These are phyloP conservation scores for Aureobasidium uvarum DNA, from an alignment of 2,329 filamentous ascomycete genomes.

Conservation along the genomic window DNA sequence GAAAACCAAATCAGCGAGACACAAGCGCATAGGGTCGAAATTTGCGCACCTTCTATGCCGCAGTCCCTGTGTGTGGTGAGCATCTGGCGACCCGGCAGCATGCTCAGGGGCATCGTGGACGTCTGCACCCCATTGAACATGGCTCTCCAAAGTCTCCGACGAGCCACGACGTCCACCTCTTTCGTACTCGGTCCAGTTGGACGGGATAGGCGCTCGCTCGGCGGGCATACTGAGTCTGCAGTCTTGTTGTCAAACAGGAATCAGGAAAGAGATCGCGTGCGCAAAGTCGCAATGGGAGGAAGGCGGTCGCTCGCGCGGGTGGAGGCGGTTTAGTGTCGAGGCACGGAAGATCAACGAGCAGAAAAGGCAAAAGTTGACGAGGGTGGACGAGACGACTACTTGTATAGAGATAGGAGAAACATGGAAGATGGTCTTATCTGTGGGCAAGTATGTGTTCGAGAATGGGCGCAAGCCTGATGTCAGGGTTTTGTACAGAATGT, in stretches of 20 bases:
- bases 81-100: slow-evolving; percentile 26
- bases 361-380: slow-evolving; percentile 11
- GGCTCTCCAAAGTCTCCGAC: slow-evolving; percentile 32
- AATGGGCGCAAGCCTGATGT: slow-evolving; percentile 12
- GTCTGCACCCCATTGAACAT: slow-evolving; percentile 25
- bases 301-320: slow-evolving; percentile 1
- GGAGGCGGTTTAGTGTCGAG: slow-evolving; percentile 8
- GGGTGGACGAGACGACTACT: background rate
- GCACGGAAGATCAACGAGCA: slow-evolving; percentile 11
- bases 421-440: slow-evolving; percentile 12
- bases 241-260: background rate
- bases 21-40: background rate
- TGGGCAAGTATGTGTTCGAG: background rate
- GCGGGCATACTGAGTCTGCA: slow-evolving; percentile 2
- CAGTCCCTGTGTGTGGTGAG: slow-evolving; percentile 28
- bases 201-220: slow-evolving; percentile 38
- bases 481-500: slow-evolving; percentile 22
- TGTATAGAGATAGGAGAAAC: slow-evolving; percentile 19
- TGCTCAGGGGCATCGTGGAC: slow-evolving; percentile 26
- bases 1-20: background rate
- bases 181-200: slow-evolving; percentile 49
- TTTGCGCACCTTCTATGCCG: slow-evolving; percentile 36
- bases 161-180: slow-evolving; percentile 44
- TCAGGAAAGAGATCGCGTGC: slow-evolving; percentile 12
- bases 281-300: slow-evolving; percentile 7